Percentiles rank a stretch among this genome's conserved stretches.
Evolutionary conservation across 805 yeast species (phyloP).

Genomic region (Candida insectalens): DNA sequence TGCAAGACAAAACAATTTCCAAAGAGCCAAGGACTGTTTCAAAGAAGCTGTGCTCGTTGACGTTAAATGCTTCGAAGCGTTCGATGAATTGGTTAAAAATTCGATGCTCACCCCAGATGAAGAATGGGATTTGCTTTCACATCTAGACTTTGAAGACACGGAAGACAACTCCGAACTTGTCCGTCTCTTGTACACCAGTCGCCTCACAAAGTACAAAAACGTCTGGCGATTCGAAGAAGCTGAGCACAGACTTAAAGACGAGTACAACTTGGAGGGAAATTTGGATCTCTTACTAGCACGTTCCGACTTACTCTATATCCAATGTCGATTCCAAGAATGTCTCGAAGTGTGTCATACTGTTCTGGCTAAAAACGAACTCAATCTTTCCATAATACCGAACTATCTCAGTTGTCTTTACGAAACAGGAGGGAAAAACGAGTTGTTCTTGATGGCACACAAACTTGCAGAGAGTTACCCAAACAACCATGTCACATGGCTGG

Average conservation of each 20-base stretch:
- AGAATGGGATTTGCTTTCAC: conserved; percentile 70
- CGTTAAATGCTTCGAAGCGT: conserved; percentile 89
- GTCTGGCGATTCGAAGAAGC: conserved; percentile 53
- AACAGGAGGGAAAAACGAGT: conserved; percentile 68
- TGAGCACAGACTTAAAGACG: conserved; percentile 54
- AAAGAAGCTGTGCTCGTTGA: conserved; percentile 82
- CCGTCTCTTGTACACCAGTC: conserved; percentile 64
- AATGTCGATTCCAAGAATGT: conserved; percentile 74
- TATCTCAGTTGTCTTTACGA: conserved; percentile 82
- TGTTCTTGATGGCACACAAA: conserved; percentile 74
- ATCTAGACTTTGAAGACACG: conserved; percentile 58
- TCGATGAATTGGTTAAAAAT: conserved; percentile 63
- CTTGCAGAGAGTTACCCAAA: conserved; percentile 79
- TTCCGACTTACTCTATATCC: conserved; percentile 63
- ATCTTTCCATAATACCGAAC: conserved; percentile 62
- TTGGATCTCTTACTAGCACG: conserved; percentile 58
- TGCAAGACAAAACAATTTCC: conserved; percentile 75
- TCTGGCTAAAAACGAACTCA: conserved; percentile 54
- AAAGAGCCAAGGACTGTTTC: conserved; percentile 76
- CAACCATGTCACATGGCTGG: conserved; percentile 79
- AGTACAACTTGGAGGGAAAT: conserved; percentile 60
- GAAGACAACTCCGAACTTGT: conserved; percentile 77
- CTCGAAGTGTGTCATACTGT: conserved; percentile 59
- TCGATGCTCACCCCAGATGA: conserved; percentile 74
- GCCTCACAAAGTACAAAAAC: conserved; percentile 65